Evolutionary conservation across 371 early-diverging fungal genomes (phyloP).

Genomic region (Syncephalastrum sp.): DNA sequence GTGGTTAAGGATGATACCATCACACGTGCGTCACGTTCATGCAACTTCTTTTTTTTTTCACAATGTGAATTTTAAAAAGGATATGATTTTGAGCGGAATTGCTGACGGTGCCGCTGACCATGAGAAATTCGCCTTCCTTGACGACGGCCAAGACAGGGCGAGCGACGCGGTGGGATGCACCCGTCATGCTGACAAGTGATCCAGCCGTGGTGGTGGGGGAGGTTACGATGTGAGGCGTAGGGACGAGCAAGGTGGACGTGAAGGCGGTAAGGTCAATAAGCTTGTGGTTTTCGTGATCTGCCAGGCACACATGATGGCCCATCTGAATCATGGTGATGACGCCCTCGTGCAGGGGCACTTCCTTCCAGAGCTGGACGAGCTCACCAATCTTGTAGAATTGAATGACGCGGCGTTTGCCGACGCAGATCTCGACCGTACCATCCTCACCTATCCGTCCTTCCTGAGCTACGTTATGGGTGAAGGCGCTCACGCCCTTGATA

Average conservation of each 20-base stretch:
- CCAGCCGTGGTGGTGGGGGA: slow-evolving; percentile 23
- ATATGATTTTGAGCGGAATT: slow-evolving; percentile 25
- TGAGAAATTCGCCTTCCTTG: slow-evolving; percentile 67
- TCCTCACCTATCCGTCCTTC: slow-evolving; percentile 59
- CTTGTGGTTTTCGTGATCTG: slow-evolving; percentile 66
- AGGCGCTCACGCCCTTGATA: slow-evolving; percentile 69
- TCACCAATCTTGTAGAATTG: slow-evolving; percentile 58
- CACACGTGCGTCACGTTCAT: neutral
- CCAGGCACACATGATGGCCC: slow-evolving; percentile 60
- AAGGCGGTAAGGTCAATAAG: slow-evolving; percentile 55
- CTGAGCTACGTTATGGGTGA: slow-evolving; percentile 57
- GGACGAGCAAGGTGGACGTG: slow-evolving; percentile 56
- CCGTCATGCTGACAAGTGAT: no score
- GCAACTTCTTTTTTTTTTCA: slow-evolving; percentile 2
- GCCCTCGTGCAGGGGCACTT: slow-evolving; percentile 64
- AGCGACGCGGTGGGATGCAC: slow-evolving; percentile 19
- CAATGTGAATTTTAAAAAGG: slow-evolving; percentile 28
- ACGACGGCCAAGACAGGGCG: slow-evolving; percentile 66
- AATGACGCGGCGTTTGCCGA: slow-evolving; percentile 62
- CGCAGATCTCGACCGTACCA: slow-evolving; percentile 61
- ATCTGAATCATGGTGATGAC: slow-evolving; percentile 56
- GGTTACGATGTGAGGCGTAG: slow-evolving; percentile 46
- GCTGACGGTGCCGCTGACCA: slow-evolving; percentile 60
- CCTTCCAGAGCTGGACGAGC: slow-evolving; percentile 50
- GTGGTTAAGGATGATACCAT: slow-evolving; percentile 7